Evolutionary conservation across 2,329 filamentous ascomycete genomes (phyloP).

Genomic region (Cytospora piceae): DNA sequence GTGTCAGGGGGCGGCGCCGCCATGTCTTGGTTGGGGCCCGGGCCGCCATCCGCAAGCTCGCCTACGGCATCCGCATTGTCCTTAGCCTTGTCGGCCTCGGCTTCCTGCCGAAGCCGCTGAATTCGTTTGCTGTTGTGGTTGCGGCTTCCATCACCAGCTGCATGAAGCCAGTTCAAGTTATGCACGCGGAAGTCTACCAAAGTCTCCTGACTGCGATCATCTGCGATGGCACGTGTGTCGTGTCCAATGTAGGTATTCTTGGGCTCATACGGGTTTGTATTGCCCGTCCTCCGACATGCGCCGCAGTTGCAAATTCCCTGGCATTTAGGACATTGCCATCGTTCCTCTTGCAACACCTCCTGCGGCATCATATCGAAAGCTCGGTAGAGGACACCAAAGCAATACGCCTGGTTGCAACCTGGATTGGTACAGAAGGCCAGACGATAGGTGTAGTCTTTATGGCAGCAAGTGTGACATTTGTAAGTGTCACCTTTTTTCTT

Average conservation of each 20-base stretch:
- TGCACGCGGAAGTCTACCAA: constrained; percentile 90
- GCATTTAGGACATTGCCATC: constrained; percentile 91
- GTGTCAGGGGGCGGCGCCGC: constrained; percentile 35
- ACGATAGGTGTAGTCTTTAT: constrained; percentile 81
- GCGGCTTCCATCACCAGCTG: constrained; percentile 59
- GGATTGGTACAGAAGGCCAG: constrained; percentile 75
- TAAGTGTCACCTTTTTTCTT: constrained; percentile 58
- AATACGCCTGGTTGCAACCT: constrained; percentile 77
- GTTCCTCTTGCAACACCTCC: constrained; percentile 74
- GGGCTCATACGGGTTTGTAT: constrained; percentile 80
- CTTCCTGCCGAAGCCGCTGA: constrained; percentile 59
- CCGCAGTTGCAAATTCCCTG: constrained; percentile 85
- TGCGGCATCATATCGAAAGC: constrained; percentile 91
- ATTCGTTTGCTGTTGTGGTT: constrained; percentile 61
- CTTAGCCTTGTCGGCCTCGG: constrained; percentile 60
- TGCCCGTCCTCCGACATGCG: constrained; percentile 67
- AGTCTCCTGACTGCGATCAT: constrained; percentile 86
- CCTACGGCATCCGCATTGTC: constrained; percentile 39
- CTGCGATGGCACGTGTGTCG: constrained; percentile 87
- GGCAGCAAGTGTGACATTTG: constrained; percentile 81
- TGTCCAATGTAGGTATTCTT: constrained; percentile 88
- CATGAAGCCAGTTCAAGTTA: constrained; percentile 81
- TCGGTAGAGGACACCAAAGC: constrained; percentile 89
- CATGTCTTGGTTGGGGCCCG: constrained; percentile 38
- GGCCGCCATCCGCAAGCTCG: constrained; percentile 33